Evolutionary conservation across 2,329 filamentous ascomycete species (phyloP).

Genomic region (Arthrinium phaeospermum): DNA sequence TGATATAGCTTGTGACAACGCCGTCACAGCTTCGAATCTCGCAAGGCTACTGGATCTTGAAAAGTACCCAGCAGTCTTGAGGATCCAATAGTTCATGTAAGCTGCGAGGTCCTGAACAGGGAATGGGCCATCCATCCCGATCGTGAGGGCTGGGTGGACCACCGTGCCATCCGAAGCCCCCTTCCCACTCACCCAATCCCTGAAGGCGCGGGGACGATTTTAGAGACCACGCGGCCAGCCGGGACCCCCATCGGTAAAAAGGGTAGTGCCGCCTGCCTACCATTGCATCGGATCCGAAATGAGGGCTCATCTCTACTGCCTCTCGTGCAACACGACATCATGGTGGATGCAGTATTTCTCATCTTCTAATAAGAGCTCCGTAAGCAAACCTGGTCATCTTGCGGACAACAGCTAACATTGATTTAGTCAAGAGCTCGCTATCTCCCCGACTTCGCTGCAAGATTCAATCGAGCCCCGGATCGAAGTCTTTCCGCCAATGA

Average conservation of each 20-base stretch:
- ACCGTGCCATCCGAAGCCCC: neutral
- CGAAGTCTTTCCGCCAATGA: neutral
- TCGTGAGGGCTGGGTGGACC: neutral
- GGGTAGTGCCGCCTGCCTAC: neutral
- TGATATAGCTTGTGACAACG: neutral
- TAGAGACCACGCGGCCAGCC: neutral
- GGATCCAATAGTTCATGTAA: slow-evolving; percentile 8
- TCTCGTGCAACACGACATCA: neutral
- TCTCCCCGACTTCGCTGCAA: neutral
- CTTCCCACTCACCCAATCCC: no score
- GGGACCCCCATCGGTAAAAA: neutral
- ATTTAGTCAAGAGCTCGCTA: neutral
- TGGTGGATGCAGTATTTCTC: slow-evolving; percentile 2
- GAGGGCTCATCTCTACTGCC: neutral
- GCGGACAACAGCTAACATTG: neutral
- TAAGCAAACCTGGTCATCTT: neutral
- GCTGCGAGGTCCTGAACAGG: neutral
- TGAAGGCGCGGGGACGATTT: neutral
- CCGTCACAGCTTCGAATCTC: neutral
- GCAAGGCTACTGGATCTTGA: neutral
- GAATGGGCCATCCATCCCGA: neutral
- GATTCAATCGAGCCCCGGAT: neutral
- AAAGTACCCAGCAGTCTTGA: neutral
- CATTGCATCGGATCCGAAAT: slow-evolving; percentile 3
- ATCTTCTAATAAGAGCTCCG: neutral